Conservation (phyloP, 2,329 filamentous ascomycete species). For the Akanthomyces muscarius region DNA sequence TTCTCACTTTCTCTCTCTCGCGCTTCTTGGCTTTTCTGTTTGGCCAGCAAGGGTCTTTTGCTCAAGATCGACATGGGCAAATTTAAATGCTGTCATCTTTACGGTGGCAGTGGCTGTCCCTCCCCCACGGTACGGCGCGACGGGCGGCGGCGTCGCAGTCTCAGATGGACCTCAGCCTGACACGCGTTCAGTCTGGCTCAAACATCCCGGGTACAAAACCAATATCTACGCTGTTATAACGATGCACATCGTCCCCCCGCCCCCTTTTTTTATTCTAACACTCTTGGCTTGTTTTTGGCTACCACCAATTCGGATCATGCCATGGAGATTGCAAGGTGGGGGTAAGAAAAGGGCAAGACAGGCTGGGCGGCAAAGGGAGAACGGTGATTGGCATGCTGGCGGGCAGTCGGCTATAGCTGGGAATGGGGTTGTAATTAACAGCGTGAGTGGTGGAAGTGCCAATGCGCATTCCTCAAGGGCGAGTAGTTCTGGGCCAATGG, state of each 20-base stretch:
- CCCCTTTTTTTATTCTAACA: neutral
- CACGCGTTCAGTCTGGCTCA: neutral
- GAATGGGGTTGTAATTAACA: neutral
- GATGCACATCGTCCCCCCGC: neutral
- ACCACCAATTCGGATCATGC: constrained; percentile 4
- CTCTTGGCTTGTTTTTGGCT: neutral
- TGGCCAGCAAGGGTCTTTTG: neutral
- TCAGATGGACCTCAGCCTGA: constrained; percentile 6
- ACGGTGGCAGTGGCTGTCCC: neutral
- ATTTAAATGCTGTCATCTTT: neutral
- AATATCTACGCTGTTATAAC: neutral
- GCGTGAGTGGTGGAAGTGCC: neutral
- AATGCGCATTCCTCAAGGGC: neutral
- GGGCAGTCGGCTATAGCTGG: neutral
- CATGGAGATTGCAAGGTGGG: neutral
- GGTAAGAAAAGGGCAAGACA: neutral
- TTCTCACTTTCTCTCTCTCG: too few species aligned
- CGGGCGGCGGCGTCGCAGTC: neutral
- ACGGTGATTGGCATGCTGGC: constrained; percentile 2
- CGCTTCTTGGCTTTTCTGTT: neutral
- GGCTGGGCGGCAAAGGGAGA: neutral
- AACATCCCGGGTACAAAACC: neutral
- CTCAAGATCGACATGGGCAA: constrained; percentile 3
- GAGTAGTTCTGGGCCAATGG: neutral
- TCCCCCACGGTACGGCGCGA: too few species aligned